phyloP scores from a whole-genome alignment of 192 early-diverging fungal species.

The Neocallimastix lanati region DNA sequence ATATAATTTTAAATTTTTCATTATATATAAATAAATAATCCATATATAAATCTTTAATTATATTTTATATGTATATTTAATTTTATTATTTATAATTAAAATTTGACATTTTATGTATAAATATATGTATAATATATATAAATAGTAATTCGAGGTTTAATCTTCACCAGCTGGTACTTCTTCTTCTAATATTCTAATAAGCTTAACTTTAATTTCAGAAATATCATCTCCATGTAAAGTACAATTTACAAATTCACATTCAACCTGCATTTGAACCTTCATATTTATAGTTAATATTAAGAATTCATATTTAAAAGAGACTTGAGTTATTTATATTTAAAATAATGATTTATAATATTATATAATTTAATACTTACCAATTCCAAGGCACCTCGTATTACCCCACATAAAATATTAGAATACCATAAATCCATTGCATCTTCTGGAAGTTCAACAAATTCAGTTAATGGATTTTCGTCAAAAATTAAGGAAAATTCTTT shows the following conservation, averaged over 20 bases:
- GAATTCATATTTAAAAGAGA: too few relatives aligned
- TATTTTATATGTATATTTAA: too few relatives aligned
- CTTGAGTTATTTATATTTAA: too few relatives aligned
- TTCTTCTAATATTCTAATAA: conserved; percentile 78
- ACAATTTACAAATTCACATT: conserved; percentile 67
- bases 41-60: too few relatives aligned
- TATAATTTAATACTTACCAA: conserved; percentile 53
- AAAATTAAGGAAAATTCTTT: conserved; percentile 82
- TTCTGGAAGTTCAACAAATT: conserved; percentile 92
- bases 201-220: conserved; percentile 81
- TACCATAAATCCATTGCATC: conserved; percentile 74
- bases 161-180: conserved; percentile 87
- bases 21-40: too few relatives aligned
- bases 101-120: too few relatives aligned
- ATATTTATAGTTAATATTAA: too few relatives aligned
- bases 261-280: conserved; percentile 70
- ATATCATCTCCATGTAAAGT: conserved; percentile 67
- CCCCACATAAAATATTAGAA: conserved; percentile 87
- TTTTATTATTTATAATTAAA: too few relatives aligned
- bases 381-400: conserved; percentile 82
- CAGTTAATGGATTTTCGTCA: conserved; percentile 91
- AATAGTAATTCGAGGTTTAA: too few relatives aligned
- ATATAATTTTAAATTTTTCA: too few relatives aligned
- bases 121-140: too few relatives aligned
- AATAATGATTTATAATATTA: background rate